A percentile compares a stretch with the other conserved stretches of the same genome.
Conservation (phyloP, 805 yeast species). For the Hanseniaspora lachancei region DNA sequence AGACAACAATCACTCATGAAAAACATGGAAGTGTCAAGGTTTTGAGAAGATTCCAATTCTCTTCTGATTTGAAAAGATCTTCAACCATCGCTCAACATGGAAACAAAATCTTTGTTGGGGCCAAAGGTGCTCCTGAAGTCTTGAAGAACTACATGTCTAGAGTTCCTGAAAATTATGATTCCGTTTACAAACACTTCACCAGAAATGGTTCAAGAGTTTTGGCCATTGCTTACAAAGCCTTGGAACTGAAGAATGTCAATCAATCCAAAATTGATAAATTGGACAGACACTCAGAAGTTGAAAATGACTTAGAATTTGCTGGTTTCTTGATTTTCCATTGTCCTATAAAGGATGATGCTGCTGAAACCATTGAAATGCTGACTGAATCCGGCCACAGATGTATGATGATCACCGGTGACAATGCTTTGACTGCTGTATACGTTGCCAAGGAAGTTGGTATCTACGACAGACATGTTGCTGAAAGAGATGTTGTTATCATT, state of each 20-base stretch:
- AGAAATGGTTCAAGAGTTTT: slow-evolving; percentile 93
- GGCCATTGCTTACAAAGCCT: slow-evolving; percentile 77
- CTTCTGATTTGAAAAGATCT: slow-evolving; percentile 90
- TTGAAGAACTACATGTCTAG: slow-evolving; percentile 58
- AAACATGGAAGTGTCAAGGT: slow-evolving; percentile 43
- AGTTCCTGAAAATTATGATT: slow-evolving; percentile 72
- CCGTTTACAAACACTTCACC: slow-evolving; percentile 74
- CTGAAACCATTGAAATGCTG: slow-evolving; percentile 79
- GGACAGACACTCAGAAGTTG: slow-evolving; percentile 57
- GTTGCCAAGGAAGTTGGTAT: slow-evolving; percentile 90
- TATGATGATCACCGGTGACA: slow-evolving; percentile 97
- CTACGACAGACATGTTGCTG: slow-evolving; percentile 33
- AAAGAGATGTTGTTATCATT: slow-evolving; percentile 64
- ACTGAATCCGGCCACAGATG: slow-evolving; percentile 92
- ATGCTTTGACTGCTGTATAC: slow-evolving; percentile 94
- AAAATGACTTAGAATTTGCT: slow-evolving; percentile 60
- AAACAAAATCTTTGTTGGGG: slow-evolving; percentile 58
- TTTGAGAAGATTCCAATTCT: slow-evolving; percentile 89
- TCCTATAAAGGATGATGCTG: slow-evolving; percentile 88
- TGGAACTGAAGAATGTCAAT: slow-evolving; percentile 40
- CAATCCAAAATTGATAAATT: slow-evolving; percentile 38
- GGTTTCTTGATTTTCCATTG: slow-evolving; percentile 96
- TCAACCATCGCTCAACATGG: slow-evolving; percentile 61
- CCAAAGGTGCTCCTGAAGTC: slow-evolving; percentile 97
- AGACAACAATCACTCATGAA: slow-evolving; percentile 52